Evolutionary conservation across 2,329 filamentous ascomycete species (phyloP).

Genomic region (Fusarium falciforme): DNA sequence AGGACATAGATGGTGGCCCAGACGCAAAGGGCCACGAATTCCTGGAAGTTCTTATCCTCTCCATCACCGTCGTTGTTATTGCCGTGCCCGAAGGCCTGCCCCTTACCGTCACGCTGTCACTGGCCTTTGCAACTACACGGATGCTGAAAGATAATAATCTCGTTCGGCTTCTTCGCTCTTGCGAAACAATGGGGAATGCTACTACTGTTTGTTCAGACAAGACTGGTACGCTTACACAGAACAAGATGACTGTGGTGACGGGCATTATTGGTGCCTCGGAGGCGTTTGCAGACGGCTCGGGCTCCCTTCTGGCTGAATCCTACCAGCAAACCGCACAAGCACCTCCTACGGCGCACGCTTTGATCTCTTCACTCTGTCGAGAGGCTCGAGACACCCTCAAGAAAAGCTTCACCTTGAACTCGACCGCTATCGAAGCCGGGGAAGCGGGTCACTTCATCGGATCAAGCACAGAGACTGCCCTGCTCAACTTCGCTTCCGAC

Average conservation of each 20-base stretch:
- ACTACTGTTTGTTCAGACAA: not conserved
- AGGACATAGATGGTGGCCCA: not conserved
- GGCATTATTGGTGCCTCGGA: not conserved
- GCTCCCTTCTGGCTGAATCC: not conserved
- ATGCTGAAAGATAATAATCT: not conserved
- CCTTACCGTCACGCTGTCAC: not conserved
- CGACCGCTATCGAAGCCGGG: not conserved
- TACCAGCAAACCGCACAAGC: not conserved
- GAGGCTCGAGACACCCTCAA: not conserved
- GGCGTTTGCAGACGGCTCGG: not conserved
- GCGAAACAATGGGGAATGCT: not conserved
- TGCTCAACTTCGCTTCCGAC: not conserved
- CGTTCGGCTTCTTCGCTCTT: not conserved
- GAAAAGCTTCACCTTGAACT: not conserved
- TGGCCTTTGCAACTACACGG: not conserved
- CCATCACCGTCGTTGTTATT: not conserved
- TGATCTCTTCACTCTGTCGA: not conserved
- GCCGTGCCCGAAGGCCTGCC: not conserved
- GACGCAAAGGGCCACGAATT: not conserved
- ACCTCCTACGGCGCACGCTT: not conserved
- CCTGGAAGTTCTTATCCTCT: not conserved
- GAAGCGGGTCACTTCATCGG: not conserved
- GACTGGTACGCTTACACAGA: not conserved
- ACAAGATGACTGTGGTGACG: not conserved
- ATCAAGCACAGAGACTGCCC: not conserved